Percentiles rank a stretch among this genome's conserved stretches.
Evolutionary conservation across 140 eudicot species (phyloP).

Genomic region (Anethum foeniculum): DNA sequence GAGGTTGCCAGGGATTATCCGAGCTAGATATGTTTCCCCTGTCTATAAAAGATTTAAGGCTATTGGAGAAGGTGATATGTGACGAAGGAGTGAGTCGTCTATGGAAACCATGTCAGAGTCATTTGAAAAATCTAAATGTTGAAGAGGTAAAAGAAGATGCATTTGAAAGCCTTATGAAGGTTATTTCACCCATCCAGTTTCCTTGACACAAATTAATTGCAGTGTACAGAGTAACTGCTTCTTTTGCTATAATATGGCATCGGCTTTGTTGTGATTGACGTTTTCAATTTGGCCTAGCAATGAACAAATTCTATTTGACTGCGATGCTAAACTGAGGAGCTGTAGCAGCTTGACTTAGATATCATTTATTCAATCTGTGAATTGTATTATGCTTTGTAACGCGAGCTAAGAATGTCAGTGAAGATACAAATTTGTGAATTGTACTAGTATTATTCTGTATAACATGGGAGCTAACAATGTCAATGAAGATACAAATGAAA

Average conservation of each 20-base stretch:
- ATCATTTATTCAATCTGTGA: not conserved
- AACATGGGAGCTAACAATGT: not conserved
- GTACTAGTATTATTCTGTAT: not conserved
- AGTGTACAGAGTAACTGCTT: not conserved
- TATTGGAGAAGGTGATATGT: constrained; percentile 34
- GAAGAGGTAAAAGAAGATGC: constrained; percentile 30
- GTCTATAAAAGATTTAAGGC: constrained; percentile 23
- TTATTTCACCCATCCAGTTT: constrained; percentile 2
- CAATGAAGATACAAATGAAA: not conserved
- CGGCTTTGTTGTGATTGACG: not conserved
- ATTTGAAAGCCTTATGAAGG: constrained; percentile 1
- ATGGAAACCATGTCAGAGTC: constrained; percentile 24
- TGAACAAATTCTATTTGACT: not conserved
- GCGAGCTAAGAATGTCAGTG: not conserved
- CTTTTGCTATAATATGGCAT: not conserved
- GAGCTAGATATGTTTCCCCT: constrained; percentile 27
- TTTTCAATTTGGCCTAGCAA: not conserved
- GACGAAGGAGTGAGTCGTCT: constrained; percentile 28
- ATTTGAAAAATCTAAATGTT: constrained; percentile 17
- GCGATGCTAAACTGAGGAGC: not conserved
- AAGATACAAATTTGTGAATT: not conserved
- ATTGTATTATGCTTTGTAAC: not conserved
- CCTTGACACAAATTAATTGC: not conserved
- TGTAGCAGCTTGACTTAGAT: not conserved
- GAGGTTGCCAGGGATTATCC: constrained; percentile 30